Evolutionary conservation across 2,329 filamentous ascomycete genomes (phyloP), one percentile per base, ranked within the genome.

Genomic region (Claviceps sp.): DNA sequence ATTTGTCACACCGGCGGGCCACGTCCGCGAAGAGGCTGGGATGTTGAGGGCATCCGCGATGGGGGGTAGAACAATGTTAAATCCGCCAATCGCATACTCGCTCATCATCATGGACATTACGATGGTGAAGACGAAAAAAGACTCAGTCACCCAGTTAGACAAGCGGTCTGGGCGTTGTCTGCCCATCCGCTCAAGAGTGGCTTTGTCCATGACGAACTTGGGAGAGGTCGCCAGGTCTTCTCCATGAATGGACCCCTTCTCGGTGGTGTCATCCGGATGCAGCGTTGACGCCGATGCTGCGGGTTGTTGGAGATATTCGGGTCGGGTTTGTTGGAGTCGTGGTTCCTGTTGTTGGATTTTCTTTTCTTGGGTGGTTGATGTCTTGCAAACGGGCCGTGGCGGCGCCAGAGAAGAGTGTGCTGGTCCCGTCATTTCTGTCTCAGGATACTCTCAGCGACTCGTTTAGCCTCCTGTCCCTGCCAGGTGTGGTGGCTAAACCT

Each of bases 1-100:
- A 11, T 85, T 83, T 43, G 81, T 77, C 45, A 81, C 74, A 59
- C 70, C 82, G 64, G 69, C 81, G 58, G 68, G 85, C 86, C 80
- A 89, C 65, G 71, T 87, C 65, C 62, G 76, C 58, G 61, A 80
- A 43, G 62, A 74, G 61, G 66, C 73, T 0, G 85, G 78, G 42
- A 93, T 89, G 41, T 79, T 52, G 4, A 93, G 73, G 1, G 79
- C 74, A 11, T 65, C 62, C 11, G 80, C 71, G 3, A 93, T 65
- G 0, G 78, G 79, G 1, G 87, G 87, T 0, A 90, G 66, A 26
- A 91, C 77, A 57, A 86, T 84, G 54, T 77, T 78, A 64, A 90
- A 93, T 37, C 88, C 88, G 47, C 82, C 85, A 49, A 91, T 77
- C 62, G 84, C 85, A 66, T 84, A 90, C 68, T 90, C 86, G 58